These are phyloP conservation scores for Colletotrichum orbiculare DNA, from an alignment of 2,329 filamentous ascomycete genomes.

Conservation along the genomic window DNA sequence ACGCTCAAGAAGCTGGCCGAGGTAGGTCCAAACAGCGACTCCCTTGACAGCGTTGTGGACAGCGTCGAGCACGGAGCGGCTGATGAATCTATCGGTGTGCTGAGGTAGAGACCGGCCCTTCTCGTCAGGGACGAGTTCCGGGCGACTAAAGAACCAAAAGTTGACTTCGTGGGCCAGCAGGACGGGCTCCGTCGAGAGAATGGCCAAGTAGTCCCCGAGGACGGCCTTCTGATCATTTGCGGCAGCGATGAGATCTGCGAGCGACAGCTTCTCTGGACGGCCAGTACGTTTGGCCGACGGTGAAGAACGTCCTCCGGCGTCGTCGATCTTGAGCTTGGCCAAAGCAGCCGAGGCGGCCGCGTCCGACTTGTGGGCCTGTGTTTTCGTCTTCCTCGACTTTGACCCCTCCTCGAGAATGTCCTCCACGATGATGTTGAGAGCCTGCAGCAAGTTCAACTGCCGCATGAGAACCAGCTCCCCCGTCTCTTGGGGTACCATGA, in stretches of 20 bases:
- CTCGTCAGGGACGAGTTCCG: slow-evolving; percentile 57
- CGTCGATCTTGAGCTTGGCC: slow-evolving; percentile 46
- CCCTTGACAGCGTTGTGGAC: slow-evolving; percentile 49
- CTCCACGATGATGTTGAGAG: slow-evolving; percentile 54
- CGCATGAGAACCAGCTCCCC: slow-evolving; percentile 53
- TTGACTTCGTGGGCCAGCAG: slow-evolving; percentile 49
- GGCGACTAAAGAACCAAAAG: slow-evolving; percentile 50
- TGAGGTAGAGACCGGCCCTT: slow-evolving; percentile 52
- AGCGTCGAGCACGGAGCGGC: slow-evolving; percentile 53
- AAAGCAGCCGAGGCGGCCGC: slow-evolving; percentile 44
- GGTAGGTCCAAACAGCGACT: slow-evolving; percentile 54
- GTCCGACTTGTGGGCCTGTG: slow-evolving; percentile 42
- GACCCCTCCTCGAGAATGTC: slow-evolving; percentile 54
- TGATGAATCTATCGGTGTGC: slow-evolving; percentile 55
- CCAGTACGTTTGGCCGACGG: neutral
- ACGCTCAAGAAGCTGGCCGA: slow-evolving; percentile 49
- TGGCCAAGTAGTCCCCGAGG: slow-evolving; percentile 47
- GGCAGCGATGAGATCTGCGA: slow-evolving; percentile 45
- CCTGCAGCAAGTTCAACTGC: slow-evolving; percentile 50
- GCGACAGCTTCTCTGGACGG: slow-evolving; percentile 41
- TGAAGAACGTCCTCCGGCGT: slow-evolving; percentile 6
- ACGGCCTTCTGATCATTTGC: slow-evolving; percentile 48
- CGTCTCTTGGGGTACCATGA: slow-evolving; percentile 42
- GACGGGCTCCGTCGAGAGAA: slow-evolving; percentile 47
- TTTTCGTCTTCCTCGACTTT: slow-evolving; percentile 40